Percentiles rank a stretch among this genome's conserved stretches.
These are phyloP conservation scores for Kalanchoe fedtschenkoi DNA, from an alignment of 164 flowering plant species.

Conservation along the genomic window DNA sequence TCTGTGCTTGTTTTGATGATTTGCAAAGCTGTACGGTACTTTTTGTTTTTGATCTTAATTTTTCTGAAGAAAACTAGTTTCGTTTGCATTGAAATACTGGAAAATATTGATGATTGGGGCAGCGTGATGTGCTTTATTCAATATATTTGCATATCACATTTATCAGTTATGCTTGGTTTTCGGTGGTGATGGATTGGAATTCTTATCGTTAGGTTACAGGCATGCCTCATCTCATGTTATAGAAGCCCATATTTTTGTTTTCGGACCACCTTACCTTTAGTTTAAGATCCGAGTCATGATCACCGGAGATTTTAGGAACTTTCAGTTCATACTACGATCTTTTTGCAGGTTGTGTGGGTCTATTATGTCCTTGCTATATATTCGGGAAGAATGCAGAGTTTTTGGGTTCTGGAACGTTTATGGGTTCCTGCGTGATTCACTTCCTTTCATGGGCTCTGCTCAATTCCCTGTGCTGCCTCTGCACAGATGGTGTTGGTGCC, in stretches of 20 bases:
- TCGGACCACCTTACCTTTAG: background rate
- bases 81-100: slow-evolving; percentile 32
- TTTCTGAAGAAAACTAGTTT: slow-evolving; percentile 25
- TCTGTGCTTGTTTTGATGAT: slow-evolving; percentile 95
- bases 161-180: background rate
- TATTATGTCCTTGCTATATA: slow-evolving; percentile 61
- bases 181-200: background rate
- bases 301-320: background rate
- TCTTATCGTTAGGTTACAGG: background rate
- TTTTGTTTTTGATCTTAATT: slow-evolving; percentile 50
- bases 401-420: slow-evolving; percentile 69
- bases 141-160: background rate
- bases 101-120: background rate
- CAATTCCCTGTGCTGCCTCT: slow-evolving; percentile 56
- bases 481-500: slow-evolving; percentile 57
- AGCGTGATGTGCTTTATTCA: background rate
- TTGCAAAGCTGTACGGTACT: slow-evolving; percentile 89
- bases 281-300: background rate
- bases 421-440: slow-evolving; percentile 69
- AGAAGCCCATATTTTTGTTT: background rate
- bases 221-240: background rate
- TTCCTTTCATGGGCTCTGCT: slow-evolving; percentile 52
- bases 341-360: slow-evolving; percentile 61
- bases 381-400: slow-evolving; percentile 82
- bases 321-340: slow-evolving; percentile 6